Evolutionary conservation across 2,329 filamentous ascomycete species (phyloP).

Genomic region (Calonectria crousiana): DNA sequence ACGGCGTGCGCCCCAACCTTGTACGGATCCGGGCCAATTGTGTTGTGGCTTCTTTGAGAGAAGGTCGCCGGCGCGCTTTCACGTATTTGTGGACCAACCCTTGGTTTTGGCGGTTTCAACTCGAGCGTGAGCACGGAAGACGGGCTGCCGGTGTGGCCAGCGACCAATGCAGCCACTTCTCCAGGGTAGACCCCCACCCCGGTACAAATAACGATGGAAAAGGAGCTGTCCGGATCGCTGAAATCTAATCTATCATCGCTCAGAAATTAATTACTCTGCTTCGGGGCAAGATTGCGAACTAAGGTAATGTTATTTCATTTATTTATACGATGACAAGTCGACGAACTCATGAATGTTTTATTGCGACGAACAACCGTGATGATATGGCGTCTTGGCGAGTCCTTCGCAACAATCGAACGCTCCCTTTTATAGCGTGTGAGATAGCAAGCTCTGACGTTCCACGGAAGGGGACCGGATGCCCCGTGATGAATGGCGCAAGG

Average conservation of each 20-base stretch:
- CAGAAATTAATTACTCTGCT: background rate
- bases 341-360: background rate
- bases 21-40: background rate
- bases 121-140: background rate
- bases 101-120: background rate
- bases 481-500: background rate
- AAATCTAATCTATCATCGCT: background rate
- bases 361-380: background rate
- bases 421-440: too few species aligned
- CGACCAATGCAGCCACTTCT: background rate
- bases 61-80: background rate
- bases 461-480: background rate
- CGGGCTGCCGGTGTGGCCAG: background rate
- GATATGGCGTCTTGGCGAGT: background rate
- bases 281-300: background rate
- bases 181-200: background rate
- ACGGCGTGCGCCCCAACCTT: background rate
- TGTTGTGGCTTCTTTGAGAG: background rate
- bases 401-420: background rate
- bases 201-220: background rate
- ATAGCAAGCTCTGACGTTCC: background rate
- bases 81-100: background rate
- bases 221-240: background rate
- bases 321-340: background rate
- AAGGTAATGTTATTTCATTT: background rate